Percentiles rank a stretch among this genome's conserved stretches.
Conservation (phyloP, 148 eudicot genomes). For the Diospyros lotus region DNA sequence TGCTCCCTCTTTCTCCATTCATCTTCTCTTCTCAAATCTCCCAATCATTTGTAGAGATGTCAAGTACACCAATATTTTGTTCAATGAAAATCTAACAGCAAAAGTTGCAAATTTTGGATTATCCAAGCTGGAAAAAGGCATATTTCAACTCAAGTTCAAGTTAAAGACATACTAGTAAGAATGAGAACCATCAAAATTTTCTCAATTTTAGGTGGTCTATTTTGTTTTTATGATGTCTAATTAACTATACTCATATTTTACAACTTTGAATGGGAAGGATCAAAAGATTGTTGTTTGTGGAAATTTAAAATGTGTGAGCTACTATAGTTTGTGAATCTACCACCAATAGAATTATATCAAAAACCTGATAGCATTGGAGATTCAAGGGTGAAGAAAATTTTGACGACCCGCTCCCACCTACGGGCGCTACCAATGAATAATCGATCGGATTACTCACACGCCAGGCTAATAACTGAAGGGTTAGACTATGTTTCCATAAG, state of each 20-base stretch:
- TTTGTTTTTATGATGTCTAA: too few species aligned
- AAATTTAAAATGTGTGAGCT: neutral
- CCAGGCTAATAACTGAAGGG: too few species aligned
- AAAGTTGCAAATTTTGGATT: conserved; percentile 94
- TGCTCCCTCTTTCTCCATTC: too few species aligned
- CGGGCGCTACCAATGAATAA: too few species aligned
- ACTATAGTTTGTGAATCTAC: too few species aligned
- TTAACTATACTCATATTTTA: neutral
- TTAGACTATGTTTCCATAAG: too few species aligned
- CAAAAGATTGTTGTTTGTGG: neutral
- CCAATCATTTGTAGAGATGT: conserved; percentile 94
- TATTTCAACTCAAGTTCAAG: conserved; percentile 92
- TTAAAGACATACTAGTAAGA: conserved; percentile 86
- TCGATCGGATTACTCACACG: too few species aligned
- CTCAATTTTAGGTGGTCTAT: neutral
- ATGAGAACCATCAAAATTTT: neutral
- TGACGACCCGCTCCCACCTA: too few species aligned
- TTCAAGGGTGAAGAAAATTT: too few species aligned
- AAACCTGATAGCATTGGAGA: too few species aligned
- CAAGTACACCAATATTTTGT: conserved; percentile 77
- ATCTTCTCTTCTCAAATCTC: too few species aligned
- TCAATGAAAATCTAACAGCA: conserved; percentile 78
- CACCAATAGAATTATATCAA: too few species aligned
- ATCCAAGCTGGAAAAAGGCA: conserved; percentile 71
- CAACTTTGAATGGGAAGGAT: neutral